phyloP scores from a whole-genome alignment of 441 rosid genomes.

The Brassica balearica region DNA sequence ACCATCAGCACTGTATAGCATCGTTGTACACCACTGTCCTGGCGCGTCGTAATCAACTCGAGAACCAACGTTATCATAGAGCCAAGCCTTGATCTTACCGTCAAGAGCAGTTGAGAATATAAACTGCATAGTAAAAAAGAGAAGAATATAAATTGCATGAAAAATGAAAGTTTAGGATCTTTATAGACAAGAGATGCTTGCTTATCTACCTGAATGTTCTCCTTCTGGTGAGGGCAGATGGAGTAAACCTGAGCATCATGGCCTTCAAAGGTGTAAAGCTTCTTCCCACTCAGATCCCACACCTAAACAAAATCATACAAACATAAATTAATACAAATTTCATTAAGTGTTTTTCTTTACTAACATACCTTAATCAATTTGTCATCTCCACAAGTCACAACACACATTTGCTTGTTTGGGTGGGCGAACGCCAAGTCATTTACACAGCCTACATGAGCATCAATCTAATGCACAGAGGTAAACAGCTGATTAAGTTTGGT shows the following conservation, averaged over 20 bases:
- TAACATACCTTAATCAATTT: conserved; percentile 69
- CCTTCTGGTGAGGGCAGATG: conserved; percentile 83
- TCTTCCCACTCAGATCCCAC: conserved; percentile 71
- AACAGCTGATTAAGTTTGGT: conserved; percentile 2
- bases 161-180: too few species aligned
- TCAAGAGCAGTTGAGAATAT: conserved; percentile 89
- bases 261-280: conserved; percentile 76
- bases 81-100: conserved; percentile 94
- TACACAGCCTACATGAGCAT: conserved; percentile 71
- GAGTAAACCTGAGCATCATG: conserved; percentile 94
- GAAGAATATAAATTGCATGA: too few species aligned
- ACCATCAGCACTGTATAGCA: conserved; percentile 88
- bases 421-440: conserved; percentile 71
- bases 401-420: conserved; percentile 65
- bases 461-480: conserved; percentile 52
- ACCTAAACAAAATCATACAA: conserved; percentile 51
- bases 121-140: conserved; percentile 56
- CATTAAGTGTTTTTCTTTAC: too few species aligned
- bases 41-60: conserved; percentile 95
- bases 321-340: background rate
- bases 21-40: conserved; percentile 78
- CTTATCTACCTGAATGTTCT: conserved; percentile 64
- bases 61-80: conserved; percentile 82
- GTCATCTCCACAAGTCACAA: conserved; percentile 86
- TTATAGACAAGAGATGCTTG: conserved; percentile 12